Percentiles rank a stretch among this genome's conserved stretches.
phyloP scores from a whole-genome alignment of 257 asterid genomes.

The Solanum pimpinellifolium region DNA sequence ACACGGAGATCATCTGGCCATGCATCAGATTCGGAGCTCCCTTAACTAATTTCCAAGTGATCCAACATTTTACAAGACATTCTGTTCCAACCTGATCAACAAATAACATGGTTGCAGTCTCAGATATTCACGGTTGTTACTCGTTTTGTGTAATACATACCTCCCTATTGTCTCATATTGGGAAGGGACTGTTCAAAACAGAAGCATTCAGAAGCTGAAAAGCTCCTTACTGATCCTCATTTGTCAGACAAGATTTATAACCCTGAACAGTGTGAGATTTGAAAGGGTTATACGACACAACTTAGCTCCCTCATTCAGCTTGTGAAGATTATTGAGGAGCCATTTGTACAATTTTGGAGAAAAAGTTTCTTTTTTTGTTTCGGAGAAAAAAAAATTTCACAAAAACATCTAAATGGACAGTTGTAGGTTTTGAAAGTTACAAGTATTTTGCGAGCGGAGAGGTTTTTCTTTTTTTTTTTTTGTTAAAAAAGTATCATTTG shows the following conservation, averaged over 20 bases:
- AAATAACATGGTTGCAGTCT: neutral
- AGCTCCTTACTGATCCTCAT: neutral
- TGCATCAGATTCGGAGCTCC: conserved; percentile 67
- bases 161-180: neutral
- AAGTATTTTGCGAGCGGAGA: neutral
- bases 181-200: neutral
- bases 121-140: neutral
- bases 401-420: neutral
- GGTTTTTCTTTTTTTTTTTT: neutral
- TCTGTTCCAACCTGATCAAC: neutral
- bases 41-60: conserved; percentile 8
- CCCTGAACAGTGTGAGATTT: neutral
- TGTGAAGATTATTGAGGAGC: neutral
- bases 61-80: neutral
- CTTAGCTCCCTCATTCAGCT: neutral
- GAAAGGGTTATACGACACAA: neutral
- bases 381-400: neutral
- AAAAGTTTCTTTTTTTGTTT: neutral
- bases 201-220: neutral
- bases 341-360: neutral
- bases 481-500: neutral
- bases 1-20: conserved; percentile 52
- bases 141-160: neutral
- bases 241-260: neutral
- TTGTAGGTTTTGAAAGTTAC: neutral